Evolutionary conservation across 2,329 filamentous ascomycete genomes (phyloP).

Genomic region (Sphaerulina populicola): DNA sequence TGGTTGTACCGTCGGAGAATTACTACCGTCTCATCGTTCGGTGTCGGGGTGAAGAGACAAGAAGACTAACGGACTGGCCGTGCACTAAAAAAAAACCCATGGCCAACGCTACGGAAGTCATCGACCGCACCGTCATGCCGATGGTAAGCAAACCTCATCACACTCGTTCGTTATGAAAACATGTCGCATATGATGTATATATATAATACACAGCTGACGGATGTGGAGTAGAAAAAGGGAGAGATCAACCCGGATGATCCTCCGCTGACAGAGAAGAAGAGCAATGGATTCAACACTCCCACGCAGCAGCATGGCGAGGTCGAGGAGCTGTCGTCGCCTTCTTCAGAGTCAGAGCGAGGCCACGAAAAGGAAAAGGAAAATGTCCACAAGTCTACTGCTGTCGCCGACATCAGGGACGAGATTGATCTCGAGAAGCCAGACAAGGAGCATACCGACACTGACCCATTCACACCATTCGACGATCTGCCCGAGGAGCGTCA

Average conservation of each 20-base stretch:
- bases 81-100: constrained; percentile 14
- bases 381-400: constrained; percentile 25
- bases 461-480: constrained; percentile 39
- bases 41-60: constrained; percentile 15
- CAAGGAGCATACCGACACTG: constrained; percentile 27
- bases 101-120: constrained; percentile 28
- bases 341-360: background rate
- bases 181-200: background rate
- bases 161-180: background rate
- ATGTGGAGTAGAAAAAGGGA: constrained; percentile 11
- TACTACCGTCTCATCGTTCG: too few relatives aligned
- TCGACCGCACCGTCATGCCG: constrained; percentile 30
- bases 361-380: constrained; percentile 23
- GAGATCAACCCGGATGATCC: constrained; percentile 28
- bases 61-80: too few relatives aligned
- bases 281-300: constrained; percentile 31
- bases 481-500: constrained; percentile 40
- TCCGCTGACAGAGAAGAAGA: constrained; percentile 34
- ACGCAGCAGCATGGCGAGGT: constrained; percentile 10
- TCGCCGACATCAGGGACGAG: constrained; percentile 27
- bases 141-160: constrained; percentile 19
- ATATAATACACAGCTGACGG: background rate
- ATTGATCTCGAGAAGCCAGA: constrained; percentile 25
- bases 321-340: constrained; percentile 2
- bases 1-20: background rate